Conservation (phyloP, 768 basidiomycete genomes). For the Tylopilus vinaceipallidus region DNA sequence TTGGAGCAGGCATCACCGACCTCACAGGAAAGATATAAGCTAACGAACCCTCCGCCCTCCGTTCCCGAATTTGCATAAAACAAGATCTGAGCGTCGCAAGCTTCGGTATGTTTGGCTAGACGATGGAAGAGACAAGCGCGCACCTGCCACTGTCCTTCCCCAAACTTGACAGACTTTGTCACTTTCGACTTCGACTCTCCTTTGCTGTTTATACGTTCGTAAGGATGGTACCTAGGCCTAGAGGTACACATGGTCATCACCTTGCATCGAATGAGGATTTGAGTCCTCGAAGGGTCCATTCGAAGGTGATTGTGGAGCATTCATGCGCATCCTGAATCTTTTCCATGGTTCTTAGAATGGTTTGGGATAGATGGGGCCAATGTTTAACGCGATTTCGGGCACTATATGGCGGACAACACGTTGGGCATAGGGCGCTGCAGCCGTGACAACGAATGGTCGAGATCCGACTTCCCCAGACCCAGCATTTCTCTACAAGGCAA, state of each 20-base stretch:
- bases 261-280: slow-evolving; percentile 74
- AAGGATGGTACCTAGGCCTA: not conserved
- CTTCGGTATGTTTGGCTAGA: not conserved
- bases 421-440: not conserved
- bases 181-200: slow-evolving; percentile 79
- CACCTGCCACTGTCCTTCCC: slow-evolving; percentile 76
- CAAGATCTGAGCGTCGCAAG: slow-evolving; percentile 50
- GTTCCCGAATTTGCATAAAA: slow-evolving; percentile 84
- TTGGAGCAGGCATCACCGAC: slow-evolving; percentile 39
- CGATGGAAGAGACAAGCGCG: not conserved
- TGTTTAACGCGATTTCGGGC: not conserved
- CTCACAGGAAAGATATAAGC: slow-evolving; percentile 81
- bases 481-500: not conserved
- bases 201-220: slow-evolving; percentile 38
- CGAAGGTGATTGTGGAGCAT: slow-evolving; percentile 57
- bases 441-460: not conserved
- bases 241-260: slow-evolving; percentile 18
- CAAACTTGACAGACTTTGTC: slow-evolving; percentile 74
- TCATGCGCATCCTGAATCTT: slow-evolving; percentile 43
- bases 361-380: not conserved
- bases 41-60: slow-evolving; percentile 59
- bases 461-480: not conserved
- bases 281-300: slow-evolving; percentile 76
- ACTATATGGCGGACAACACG: slow-evolving; percentile 2
- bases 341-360: slow-evolving; percentile 24